A percentile compares a stretch with the other conserved stretches of the same genome.
These are phyloP conservation scores for Pseudogymnoascus sp. DNA, from an alignment of 2,329 filamentous ascomycete species.

Conservation along the genomic window DNA sequence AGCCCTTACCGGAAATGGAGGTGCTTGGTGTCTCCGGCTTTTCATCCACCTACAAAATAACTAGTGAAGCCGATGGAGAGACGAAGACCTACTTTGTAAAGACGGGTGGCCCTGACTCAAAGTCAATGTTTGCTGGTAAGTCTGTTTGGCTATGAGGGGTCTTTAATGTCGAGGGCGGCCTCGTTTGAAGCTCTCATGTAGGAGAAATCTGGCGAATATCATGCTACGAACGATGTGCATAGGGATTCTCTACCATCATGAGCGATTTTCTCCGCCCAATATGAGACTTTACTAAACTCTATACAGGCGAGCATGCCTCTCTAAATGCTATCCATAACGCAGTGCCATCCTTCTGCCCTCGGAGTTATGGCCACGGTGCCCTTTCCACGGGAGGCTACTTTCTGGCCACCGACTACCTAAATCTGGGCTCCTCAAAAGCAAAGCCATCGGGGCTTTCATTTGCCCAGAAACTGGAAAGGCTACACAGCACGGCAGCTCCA, in stretches of 20 bases:
- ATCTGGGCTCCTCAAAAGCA: conserved; percentile 41
- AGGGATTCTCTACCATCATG: neutral
- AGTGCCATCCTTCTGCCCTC: conserved; percentile 70
- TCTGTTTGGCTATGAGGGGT: neutral
- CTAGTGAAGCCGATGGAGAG: conserved; percentile 28
- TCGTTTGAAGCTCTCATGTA: neutral
- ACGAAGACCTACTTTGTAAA: conserved; percentile 60
- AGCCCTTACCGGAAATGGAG: conserved; percentile 18
- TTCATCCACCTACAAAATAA: conserved; percentile 58
- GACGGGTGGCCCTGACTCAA: conserved; percentile 54
- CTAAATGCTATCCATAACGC: conserved; percentile 70
- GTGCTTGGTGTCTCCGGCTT: conserved; percentile 59
- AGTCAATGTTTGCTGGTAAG: conserved; percentile 62
- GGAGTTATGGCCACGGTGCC: conserved; percentile 63
- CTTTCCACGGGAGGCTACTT: conserved; percentile 42
- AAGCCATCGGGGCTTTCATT: conserved; percentile 47
- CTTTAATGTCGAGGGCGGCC: neutral
- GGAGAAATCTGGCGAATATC: neutral
- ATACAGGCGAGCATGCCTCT: conserved; percentile 68
- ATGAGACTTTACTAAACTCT: conserved; percentile 30
- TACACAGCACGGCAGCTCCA: conserved; percentile 72
- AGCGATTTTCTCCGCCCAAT: neutral
- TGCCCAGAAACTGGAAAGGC: conserved; percentile 66
- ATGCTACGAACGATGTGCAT: neutral
- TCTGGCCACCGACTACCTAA: conserved; percentile 72